These are phyloP conservation scores for Penicillium sp. DNA, from an alignment of 2,329 filamentous ascomycete species.

Conservation along the genomic window DNA sequence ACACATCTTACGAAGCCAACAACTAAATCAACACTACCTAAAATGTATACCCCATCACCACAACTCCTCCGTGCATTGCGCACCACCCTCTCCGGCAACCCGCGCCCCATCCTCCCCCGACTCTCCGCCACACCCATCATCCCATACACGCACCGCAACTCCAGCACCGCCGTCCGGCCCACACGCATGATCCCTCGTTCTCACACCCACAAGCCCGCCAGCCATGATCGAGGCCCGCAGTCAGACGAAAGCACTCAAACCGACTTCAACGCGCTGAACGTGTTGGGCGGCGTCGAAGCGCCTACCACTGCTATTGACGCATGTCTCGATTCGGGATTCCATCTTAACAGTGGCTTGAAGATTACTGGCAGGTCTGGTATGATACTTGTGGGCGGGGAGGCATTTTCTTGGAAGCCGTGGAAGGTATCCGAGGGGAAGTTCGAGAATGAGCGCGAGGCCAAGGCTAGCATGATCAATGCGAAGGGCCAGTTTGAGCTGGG, in stretches of 20 bases:
- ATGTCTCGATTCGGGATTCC: constrained; percentile 80
- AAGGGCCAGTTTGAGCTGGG: constrained; percentile 81
- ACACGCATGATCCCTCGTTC: constrained; percentile 34
- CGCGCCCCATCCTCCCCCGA: constrained; percentile 8
- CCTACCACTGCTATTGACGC: constrained; percentile 83
- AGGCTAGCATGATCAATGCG: constrained; percentile 62
- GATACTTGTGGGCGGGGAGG: constrained; percentile 81
- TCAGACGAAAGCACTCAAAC: constrained; percentile 65
- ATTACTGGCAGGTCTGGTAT: constrained; percentile 70
- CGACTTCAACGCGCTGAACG: constrained; percentile 75
- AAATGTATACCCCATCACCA: constrained; percentile 43
- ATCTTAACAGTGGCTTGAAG: constrained; percentile 76
- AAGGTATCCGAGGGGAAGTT: constrained; percentile 39
- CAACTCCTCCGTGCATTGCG: constrained; percentile 46
- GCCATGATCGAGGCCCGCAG: constrained; percentile 61
- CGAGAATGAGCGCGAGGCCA: constrained; percentile 32
- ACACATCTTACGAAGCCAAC: neutral
- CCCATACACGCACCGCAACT: constrained; percentile 21
- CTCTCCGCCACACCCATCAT: constrained; percentile 2
- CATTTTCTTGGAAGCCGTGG: constrained; percentile 89
- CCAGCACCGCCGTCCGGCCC: constrained; percentile 29
- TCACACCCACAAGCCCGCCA: constrained; percentile 39
- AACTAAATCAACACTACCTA: neutral
- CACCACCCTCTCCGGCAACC: constrained; percentile 28
- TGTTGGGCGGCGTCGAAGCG: constrained; percentile 71